These are phyloP conservation scores for Diaporthe humulicola DNA, from an alignment of 2,329 filamentous ascomycete genomes.

Conservation along the genomic window DNA sequence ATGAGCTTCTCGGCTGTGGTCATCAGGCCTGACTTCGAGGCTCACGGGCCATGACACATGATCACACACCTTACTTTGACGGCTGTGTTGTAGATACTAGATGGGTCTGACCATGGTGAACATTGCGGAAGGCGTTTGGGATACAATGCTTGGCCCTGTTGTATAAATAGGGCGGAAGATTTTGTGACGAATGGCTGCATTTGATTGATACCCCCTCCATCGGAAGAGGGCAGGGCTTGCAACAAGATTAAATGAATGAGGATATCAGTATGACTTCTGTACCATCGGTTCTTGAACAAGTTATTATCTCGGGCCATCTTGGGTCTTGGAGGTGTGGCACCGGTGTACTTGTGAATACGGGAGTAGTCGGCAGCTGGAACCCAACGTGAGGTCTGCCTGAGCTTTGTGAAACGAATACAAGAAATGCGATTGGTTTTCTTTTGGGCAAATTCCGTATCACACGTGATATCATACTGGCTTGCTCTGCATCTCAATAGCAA, in stretches of 20 bases:
- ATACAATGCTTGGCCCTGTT: constrained; percentile 37
- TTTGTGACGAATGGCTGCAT: constrained; percentile 37
- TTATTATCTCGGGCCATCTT: not conserved
- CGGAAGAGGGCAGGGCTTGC: constrained; percentile 38
- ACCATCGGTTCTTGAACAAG: not conserved
- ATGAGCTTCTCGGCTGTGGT: constrained; percentile 51
- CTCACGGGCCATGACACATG: not conserved
- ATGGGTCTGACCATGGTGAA: constrained; percentile 34
- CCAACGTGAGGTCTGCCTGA: not conserved
- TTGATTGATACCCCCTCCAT: constrained; percentile 40
- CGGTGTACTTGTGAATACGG: not conserved
- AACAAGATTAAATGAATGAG: constrained; percentile 37
- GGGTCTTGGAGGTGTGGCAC: not conserved
- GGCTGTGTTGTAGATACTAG: constrained; percentile 38
- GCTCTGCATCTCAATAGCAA: not conserved
- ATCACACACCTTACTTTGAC: constrained; percentile 23
- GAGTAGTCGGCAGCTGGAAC: not conserved
- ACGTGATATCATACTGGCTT: not conserved
- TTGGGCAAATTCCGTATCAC: not conserved
- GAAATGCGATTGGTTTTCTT: not conserved
- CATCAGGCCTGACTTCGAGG: not conserved
- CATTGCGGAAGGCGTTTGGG: constrained; percentile 41
- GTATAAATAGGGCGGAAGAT: constrained; percentile 39
- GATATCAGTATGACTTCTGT: constrained; percentile 31
- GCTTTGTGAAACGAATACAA: not conserved